Evolutionary conservation across 306 rosid genomes (phyloP), one percentile per base, ranked within the genome.

Genomic region (Albizia julibrissin): DNA sequence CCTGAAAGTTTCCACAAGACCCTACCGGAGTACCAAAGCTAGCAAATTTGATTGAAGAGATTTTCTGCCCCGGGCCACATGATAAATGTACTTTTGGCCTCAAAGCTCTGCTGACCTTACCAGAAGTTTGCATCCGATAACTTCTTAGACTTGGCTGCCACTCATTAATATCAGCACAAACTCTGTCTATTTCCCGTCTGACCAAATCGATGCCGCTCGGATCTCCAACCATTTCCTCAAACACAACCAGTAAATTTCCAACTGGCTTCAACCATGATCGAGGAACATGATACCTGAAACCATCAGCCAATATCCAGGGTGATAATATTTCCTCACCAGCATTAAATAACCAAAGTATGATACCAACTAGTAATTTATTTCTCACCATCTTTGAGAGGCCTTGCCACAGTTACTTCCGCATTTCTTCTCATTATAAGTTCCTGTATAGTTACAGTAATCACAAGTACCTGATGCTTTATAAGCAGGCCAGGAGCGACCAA

Each of bases 401-500:
- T 92, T 93, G 49, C 97, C 99, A 9, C 98, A 93, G 79, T 94
- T 91, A 47, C 88, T 85, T 46, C 24, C 61, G 54, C 98, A 96
- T 81, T 96, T 96, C 82, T 90, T 92, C 88, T 93, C 98, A 67
- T 52, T 43, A 34, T 80, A 93, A 24, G 91, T 96, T 81, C 97
- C 99, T 2, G 97, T 88, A 75, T 96, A 92, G 74, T 89, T 69
- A 82, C 99, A 93, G 84, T 81, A 49, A 27, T 67, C 88, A 82
- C 99, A 96, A 61, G 90, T 82, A 81, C 99, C 99, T 14, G 93
- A 75, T 77, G 98, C 97, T 86, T 88, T 96, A 83, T 96, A 96
- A 64, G 97, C 96, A 75, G 99, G 98, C 99, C 99, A 96, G 90
- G 90, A 81, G 66, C 98, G 98, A 14, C 99, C 98, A 1, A 96